Base-by-base conservation (phyloP, 345 rosid species). In the Luvunga scandens region DNA sequence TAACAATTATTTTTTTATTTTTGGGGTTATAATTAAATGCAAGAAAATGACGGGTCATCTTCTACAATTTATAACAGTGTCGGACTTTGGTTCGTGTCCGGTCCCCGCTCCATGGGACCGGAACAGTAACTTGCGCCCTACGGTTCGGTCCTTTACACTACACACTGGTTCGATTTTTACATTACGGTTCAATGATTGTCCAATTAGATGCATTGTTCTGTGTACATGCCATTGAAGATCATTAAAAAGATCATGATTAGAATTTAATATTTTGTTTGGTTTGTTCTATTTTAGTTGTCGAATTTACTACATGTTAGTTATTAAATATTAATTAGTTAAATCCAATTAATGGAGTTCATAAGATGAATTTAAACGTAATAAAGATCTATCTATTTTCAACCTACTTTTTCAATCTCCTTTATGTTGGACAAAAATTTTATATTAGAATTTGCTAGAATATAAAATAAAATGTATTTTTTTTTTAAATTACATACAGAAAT, bases 1-100 rank as follows among this genome's bases (percentile, higher is more conserved):
- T 62, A 1, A 45, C 27, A 10, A 4, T 61, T 27, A 4, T 9
- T 24, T 59, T 12, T 39, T 9, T 2, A 2, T 39, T 9, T 9
- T 24, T 5, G 38, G 9, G 4, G 9, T 7, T 4, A 50, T 5
- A 61, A n/a, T 68, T 82, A 78, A 87, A 87, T 76, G 80, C 74
- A 39, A 77, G 88, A 83, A 83, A 83, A 72, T 25, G 86, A 87
- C 73, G 65, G 76, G 66, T 78, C 88, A 71, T 73, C 80, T 59
- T 81, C 76, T 28, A 5, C 62, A 63, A 59, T 80, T 70, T 66
- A 81, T 74, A 63, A 80, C 81, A 10, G 79, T 74, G 83, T 73
- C 80, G 78, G 79, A 79, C 31, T 55, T 39, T 7, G 71, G 75
- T 66, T 79, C 56, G 53, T 5, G 71, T 21, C 71, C 79, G 85